Evolutionary conservation across 257 asterid genomes (phyloP), one percentile per base, ranked within the genome.

Genomic region (Thymus mandschuricus): DNA sequence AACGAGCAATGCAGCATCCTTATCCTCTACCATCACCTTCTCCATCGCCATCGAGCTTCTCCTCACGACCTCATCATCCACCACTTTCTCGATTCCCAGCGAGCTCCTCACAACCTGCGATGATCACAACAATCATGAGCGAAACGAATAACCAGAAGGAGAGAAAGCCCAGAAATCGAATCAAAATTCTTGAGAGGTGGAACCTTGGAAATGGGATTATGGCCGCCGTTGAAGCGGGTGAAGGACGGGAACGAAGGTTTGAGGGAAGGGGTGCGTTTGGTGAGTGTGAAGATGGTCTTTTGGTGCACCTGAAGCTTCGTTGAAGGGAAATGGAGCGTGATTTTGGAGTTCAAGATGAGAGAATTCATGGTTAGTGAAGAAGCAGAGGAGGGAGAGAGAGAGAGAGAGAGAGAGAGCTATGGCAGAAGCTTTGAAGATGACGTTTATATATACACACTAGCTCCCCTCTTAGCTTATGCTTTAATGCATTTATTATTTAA

Each of bases 1-100:
- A 40, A 89, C 91, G 83, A 95, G 74, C 82, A 89, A 80, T 82
- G 95, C 88, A 60, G 98, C 99, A 69, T 89, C 92, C 77, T 81
- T 78, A 77, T 75, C 79, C 73, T 85, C 96, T 21, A 21, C 21
- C 84, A 94, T 64, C 2, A 50, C 81, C 57, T 60, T 67, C 8
- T 73, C 84, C 73, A 73, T 85, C 15, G 66, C 81, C 78, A 64
- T 74, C 45, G 89, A 83, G 84, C 84, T 79, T 38, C 83, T 75
- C 84, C 83, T 75, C 84, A 81, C 81, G 27, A 82, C 90, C 98
- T 92, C 41, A 38, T 0, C 41, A 76, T 85, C 96, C 84, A 94
- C 61, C 2, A 46, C 81, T 60, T 60, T 67, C 6, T 73, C 83
- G 73, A 73, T 85, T 27, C 69, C 81, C 78, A 64, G 70, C 45